Base-by-base conservation (phyloP, 208 protist species). In the Leishmania guyanensis region DNA sequence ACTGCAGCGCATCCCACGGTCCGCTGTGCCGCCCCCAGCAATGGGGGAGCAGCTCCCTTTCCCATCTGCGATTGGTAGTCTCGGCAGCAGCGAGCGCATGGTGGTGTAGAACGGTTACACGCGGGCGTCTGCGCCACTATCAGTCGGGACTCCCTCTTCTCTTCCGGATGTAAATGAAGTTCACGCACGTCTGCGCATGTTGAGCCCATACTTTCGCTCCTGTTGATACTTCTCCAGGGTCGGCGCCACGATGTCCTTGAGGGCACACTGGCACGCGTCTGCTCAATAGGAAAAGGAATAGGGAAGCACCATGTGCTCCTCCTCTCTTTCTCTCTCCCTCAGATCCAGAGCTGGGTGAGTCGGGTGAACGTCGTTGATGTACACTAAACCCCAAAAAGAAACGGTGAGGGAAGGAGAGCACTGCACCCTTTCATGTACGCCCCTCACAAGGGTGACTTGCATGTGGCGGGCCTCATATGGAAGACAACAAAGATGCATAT, bases 1-100 rank as follows among this genome's bases (percentile, higher is more conserved):
- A 39, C 56, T 77, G 74, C 82, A 80, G 73, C 82, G 78, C 43
- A 66, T 51, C 9, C 70, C 46, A 33, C 82, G 65, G 39, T 46
- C 72, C 29, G 53, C 51, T 6, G 39, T 14, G 77, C 73, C 26
- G 48, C 71, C 54, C 39, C n/a, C 53, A 39, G 26, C 58, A 4
- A 62, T 16, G 3, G 76, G 33, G 46, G 70, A 51, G n/a, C 1
- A 14, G 1, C 56, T 20, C 20, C 54, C 71, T 43, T 50, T 62
- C 8, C 66, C 58, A 3, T 75, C 75, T 56, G 22, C 39, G 54
- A 51, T 65, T 65, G 54, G 36, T 29, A 16, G 0, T 5, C 56
- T 22, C 1, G 39, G 74, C 4, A 48, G 8, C 20, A 68, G 22
- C 39, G 74, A 68, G 56, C 74, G 74, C 74, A 51, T 77, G 36